These are phyloP conservation scores for Colletotrichum camelliae DNA, from an alignment of 2,329 filamentous ascomycete genomes.

Conservation along the genomic window DNA sequence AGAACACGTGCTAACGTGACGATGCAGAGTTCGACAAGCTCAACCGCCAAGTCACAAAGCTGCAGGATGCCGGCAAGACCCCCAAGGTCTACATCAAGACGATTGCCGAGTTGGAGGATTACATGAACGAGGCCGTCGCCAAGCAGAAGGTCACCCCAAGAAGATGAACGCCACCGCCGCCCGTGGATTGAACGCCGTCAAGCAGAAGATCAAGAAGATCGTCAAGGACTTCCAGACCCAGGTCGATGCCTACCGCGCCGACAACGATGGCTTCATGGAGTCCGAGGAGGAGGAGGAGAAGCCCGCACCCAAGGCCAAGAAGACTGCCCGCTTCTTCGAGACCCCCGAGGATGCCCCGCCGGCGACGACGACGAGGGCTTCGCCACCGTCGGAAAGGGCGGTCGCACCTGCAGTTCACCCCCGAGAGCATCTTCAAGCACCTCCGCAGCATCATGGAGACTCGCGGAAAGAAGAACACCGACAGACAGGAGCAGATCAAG, in stretches of 20 bases:
- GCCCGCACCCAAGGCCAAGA: constrained; percentile 57
- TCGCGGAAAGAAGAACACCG: constrained; percentile 98
- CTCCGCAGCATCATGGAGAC: constrained; percentile 92
- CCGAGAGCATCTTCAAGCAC: constrained; percentile 98
- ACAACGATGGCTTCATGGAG: constrained; percentile 89
- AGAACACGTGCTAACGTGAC: not conserved
- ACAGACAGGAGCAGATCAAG: constrained; percentile 91
- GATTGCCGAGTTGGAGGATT: constrained; percentile 90
- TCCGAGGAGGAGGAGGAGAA: constrained; percentile 78
- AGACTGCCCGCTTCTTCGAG: constrained; percentile 48
- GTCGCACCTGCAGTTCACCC: constrained; percentile 91
- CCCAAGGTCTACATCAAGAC: constrained; percentile 94
- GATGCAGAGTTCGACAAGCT: constrained; percentile 88
- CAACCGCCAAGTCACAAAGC: constrained; percentile 83
- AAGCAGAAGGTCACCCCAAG: constrained; percentile 97
- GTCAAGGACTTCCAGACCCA: constrained; percentile 92
- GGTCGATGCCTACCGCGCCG: constrained; percentile 83
- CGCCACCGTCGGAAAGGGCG: constrained; percentile 85
- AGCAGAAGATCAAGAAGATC: constrained; percentile 98
- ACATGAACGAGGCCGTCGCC: constrained; percentile 89
- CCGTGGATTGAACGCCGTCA: constrained; percentile 93
- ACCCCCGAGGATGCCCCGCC: constrained; percentile 55
- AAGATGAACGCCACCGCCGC: constrained; percentile 99
- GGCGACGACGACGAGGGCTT: constrained; percentile 84
- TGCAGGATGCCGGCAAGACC: constrained; percentile 76